These are phyloP conservation scores for Kwoniella dendrophila DNA, from an alignment of 768 basidiomycete species.

Conservation along the genomic window DNA sequence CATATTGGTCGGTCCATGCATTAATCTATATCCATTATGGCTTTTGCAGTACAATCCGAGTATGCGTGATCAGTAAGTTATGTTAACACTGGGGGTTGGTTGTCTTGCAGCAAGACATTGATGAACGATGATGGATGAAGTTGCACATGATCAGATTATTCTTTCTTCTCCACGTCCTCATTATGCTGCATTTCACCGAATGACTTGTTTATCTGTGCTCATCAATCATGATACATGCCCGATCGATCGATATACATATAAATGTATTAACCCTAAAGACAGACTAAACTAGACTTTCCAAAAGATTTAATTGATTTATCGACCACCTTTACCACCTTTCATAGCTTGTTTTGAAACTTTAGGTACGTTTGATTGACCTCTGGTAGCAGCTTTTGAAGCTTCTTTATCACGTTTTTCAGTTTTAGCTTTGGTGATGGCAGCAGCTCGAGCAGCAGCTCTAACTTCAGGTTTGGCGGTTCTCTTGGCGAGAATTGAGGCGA, in stretches of 20 bases:
- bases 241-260: neutral
- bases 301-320: conserved; percentile 54
- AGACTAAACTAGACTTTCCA: conserved; percentile 62
- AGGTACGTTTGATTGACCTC: conserved; percentile 63
- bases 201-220: conserved; percentile 2
- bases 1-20: too few species aligned
- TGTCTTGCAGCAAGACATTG: too few species aligned
- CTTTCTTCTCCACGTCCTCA: too few species aligned
- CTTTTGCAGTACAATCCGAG: too few species aligned
- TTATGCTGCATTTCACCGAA: too few species aligned
- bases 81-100: too few species aligned
- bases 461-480: conserved; percentile 87
- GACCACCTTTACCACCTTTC: conserved; percentile 67
- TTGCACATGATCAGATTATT: too few species aligned
- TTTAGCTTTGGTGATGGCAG: conserved; percentile 92
- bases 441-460: conserved; percentile 74
- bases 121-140: too few species aligned
- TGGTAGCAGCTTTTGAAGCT: conserved; percentile 68
- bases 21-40: too few species aligned
- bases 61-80: too few species aligned
- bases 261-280: neutral
- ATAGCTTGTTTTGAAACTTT: conserved; percentile 94
- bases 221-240: conserved; percentile 16
- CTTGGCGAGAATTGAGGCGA: conserved; percentile 84
- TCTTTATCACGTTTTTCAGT: conserved; percentile 96